Percentiles rank a stretch among this genome's conserved stretches.
Evolutionary conservation across 2,329 filamentous ascomycete species (phyloP).

Genomic region (Botrytis paeoniae): DNA sequence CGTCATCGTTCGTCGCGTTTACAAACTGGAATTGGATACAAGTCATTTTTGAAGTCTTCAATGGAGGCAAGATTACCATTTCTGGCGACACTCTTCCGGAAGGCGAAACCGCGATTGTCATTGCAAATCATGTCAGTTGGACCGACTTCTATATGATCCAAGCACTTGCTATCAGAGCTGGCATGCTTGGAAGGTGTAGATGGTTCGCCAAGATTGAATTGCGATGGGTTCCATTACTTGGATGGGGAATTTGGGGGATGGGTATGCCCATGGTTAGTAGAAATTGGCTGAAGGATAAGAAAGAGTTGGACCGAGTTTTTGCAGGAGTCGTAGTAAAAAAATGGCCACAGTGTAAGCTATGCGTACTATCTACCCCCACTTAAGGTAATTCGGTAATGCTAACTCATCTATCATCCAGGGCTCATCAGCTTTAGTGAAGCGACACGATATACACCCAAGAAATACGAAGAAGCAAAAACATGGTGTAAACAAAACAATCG

Average conservation of each 20-base stretch:
- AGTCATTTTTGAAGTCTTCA: constrained; percentile 52
- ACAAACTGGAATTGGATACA: constrained; percentile 58
- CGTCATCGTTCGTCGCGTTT: constrained; percentile 53
- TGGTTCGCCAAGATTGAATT: constrained; percentile 63
- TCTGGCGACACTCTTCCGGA: constrained; percentile 51
- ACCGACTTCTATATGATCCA: constrained; percentile 65
- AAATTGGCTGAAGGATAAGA: constrained; percentile 55
- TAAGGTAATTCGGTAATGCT: constrained; percentile 12
- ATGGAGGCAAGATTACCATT: constrained; percentile 51
- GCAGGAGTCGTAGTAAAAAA: constrained; percentile 48
- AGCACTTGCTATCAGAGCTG: constrained; percentile 49
- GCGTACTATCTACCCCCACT: constrained; percentile 21
- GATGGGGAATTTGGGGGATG: constrained; percentile 64
- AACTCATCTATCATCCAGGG: constrained; percentile 44
- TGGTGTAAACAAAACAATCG: constrained; percentile 53
- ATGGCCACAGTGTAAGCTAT: constrained; percentile 55
- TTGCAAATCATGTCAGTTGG: constrained; percentile 61
- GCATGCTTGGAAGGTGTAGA: constrained; percentile 59
- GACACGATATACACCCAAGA: constrained; percentile 55
- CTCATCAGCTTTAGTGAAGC: constrained; percentile 63
- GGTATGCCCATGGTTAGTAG: constrained; percentile 62
- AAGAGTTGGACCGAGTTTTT: constrained; percentile 57
- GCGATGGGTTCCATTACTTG: constrained; percentile 56
- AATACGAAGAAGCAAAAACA: constrained; percentile 48
- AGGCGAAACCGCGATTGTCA: constrained; percentile 58